Evolutionary conservation across 2,329 filamentous ascomycete species (phyloP), one percentile per base, ranked within the genome.

Genomic region (Cercospora beticola): DNA sequence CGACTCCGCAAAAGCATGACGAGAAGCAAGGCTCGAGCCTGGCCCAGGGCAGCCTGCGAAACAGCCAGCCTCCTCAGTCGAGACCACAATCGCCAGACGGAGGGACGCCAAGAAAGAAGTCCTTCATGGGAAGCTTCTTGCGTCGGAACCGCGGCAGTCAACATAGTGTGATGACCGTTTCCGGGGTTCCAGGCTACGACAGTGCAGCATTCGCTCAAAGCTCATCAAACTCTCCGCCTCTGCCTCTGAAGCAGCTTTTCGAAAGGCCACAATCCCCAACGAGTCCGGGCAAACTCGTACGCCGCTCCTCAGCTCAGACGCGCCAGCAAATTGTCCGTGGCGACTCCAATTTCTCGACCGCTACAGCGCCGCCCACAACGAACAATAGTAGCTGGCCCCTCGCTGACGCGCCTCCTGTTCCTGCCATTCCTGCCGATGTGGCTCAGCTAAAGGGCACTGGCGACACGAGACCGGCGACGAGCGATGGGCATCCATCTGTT

Each of bases 241-340:
- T 68, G 40, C 28, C 67, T 54, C 10, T 52, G 28, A 30, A 52
- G 26, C 77, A 18, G 80, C 82, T 71, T 81, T 82, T 65, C 77
- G 84, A 80, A 66, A 56, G 64, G 93, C n/a, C 86, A 88, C 43
- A 88, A 77, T 79, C 79, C 40, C 86, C 73, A 10, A 67, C 70
- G 18, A 81, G 28, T 75, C 81, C 66, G 46, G 79, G 78, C 36
- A 79, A 79, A 62, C 79, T 79, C 56, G 72, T 77, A 70, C 72
- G 74, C 73, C 68, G 77, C 68, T 70, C 66, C 56, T 73, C 74
- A 31, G 61, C 59, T 30, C 73, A 72, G 52, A 65, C 70, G 1
- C 52, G 33, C 33, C 63, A 71, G n/a, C 67, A 62, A 9, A 65
- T 72, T 49, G 54, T 46, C 12, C 71, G 75, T 21, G 74, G 75